Percentiles rank a stretch among this genome's conserved stretches.
Evolutionary conservation across 2,329 filamentous ascomycete genomes (phyloP).

Genomic region (Aspergillus amoenus): DNA sequence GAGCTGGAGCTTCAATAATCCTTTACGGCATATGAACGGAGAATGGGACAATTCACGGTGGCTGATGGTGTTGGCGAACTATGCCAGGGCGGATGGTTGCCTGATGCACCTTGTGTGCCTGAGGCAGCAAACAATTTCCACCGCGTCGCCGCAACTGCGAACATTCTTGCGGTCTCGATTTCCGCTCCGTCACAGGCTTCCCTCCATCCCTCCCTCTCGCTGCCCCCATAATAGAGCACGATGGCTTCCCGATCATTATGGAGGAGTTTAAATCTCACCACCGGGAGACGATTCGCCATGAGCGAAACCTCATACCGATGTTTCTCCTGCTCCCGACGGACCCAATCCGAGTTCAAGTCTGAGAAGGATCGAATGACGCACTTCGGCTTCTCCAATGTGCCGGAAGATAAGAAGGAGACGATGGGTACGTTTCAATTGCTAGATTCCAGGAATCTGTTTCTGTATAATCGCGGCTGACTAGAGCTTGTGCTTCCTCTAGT

Average conservation of each 20-base stretch:
- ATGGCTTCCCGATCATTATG: constrained; percentile 39
- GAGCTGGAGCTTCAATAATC: too few relatives aligned
- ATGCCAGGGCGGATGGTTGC: neutral
- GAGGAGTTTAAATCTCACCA: constrained; percentile 36
- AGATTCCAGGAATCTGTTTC: neutral
- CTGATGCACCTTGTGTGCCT: neutral
- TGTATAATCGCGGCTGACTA: neutral
- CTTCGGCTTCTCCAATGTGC: constrained; percentile 85
- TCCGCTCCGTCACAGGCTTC: neutral
- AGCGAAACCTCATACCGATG: constrained; percentile 44
- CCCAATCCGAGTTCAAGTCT: constrained; percentile 39
- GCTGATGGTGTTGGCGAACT: neutral
- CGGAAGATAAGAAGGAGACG: constrained; percentile 74
- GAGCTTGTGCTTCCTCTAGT: constrained; percentile 54
- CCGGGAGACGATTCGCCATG: constrained; percentile 29
- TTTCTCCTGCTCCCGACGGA: constrained; percentile 50
- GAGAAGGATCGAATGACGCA: constrained; percentile 67
- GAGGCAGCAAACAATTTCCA: constrained; percentile 2
- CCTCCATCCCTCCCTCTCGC: neutral
- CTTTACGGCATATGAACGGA: too few relatives aligned
- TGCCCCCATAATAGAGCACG: constrained; percentile 5
- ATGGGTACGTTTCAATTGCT: constrained; percentile 48
- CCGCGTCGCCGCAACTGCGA: neutral
- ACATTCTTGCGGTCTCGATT: neutral
- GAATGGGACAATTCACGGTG: too few relatives aligned